Evolutionary conservation across 2,329 filamentous ascomycete genomes (phyloP), one percentile per base, ranked within the genome.

Genomic region (Exophiala lecanii-corni): DNA sequence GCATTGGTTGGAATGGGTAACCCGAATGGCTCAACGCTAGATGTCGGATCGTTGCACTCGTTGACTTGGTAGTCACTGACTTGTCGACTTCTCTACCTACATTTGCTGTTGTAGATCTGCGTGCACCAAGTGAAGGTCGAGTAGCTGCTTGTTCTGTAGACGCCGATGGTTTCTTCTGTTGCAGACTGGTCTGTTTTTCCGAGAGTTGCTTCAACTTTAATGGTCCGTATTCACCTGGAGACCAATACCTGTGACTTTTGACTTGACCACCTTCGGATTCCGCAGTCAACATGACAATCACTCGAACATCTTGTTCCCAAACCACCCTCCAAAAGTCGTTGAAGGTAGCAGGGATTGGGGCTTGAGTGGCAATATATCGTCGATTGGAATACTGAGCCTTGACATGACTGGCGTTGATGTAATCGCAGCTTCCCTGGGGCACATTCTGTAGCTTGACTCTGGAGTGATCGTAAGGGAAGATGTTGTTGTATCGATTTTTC

Each of bases 401-500:
- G 49, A 97, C 71, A 55, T 94, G 80, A 61, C 86, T 97, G 13
- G 89, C 92, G 60, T 98, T 98, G 66, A 98, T 81, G 59, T 98
- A 98, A 63, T 98, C 92, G 63, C 91, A 95, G 16, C 72, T 74
- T 9, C 82, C 83, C 1, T 75, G 69, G 0, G 76, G 69, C 25
- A 83, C 78, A 31, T 79, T 78, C 53, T 85, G 75, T 35, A 98
- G 67, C 53, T 79, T 88, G 41, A 98, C 92, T 46, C 92, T 75
- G 2, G 88, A 82, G 64, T 98, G 92, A 59, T 97, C 91, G 61
- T 94, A 98, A 0, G 92, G 92, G 67, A 94, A 82, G 43, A 97
- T 96, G 55, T 96, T 94, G 69, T 96, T 97, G 70, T 98, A 98
- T 6, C 92, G 79, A 57, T 98, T 98, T 70, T 97, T 97, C 13